These are phyloP conservation scores for Tuber indicum DNA, from an alignment of 495 filamentous ascomycete genomes.

Conservation along the genomic window DNA sequence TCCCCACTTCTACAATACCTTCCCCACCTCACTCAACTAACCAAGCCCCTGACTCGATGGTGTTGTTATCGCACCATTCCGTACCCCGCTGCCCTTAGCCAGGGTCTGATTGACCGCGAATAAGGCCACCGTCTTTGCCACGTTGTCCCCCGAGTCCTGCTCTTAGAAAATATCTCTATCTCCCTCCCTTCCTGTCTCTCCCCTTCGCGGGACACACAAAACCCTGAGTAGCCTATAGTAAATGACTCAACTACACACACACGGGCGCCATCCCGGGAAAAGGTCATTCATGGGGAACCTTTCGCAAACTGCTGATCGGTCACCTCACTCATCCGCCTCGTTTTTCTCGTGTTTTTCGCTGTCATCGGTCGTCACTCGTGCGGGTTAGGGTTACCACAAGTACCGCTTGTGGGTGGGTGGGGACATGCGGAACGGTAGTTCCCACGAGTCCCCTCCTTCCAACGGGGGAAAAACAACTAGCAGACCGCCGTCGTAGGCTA, in stretches of 20 bases:
- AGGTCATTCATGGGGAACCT: not conserved
- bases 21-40: not conserved
- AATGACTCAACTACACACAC: not conserved
- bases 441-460: not conserved
- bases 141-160: not conserved
- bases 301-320: not conserved
- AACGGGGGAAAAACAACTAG: not conserved
- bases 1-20: not conserved
- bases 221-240: not conserved
- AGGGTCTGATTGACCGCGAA: not conserved
- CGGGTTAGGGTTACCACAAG: not conserved
- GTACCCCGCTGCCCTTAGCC: not conserved
- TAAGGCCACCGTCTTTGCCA: not conserved
- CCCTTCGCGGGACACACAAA: not conserved
- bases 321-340: not conserved
- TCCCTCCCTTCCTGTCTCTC: not conserved
- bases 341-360: not conserved
- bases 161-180: not conserved
- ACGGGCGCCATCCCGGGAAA: not conserved
- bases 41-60: not conserved
- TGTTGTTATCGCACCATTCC: slow-evolving; percentile 3
- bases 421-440: not conserved
- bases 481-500: not conserved
- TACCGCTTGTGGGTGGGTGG: not conserved
- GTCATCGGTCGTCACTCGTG: not conserved